Percentiles rank a stretch among this genome's conserved stretches.
phyloP scores from a whole-genome alignment of 2,329 filamentous ascomycete species.

The Harringtonia aguacate region DNA sequence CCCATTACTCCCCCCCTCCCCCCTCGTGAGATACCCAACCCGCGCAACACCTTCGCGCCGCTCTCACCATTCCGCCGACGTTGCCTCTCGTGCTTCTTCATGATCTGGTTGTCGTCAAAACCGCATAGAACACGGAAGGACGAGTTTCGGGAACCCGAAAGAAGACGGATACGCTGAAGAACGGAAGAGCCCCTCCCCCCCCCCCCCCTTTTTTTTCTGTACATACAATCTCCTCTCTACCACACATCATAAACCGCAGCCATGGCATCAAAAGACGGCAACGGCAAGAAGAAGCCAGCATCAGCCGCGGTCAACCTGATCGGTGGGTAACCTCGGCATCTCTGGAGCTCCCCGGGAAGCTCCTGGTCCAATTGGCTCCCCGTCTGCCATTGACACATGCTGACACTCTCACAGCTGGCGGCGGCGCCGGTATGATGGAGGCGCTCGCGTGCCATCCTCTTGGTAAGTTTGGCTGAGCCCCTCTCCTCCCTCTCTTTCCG shows the following conservation, averaged over 20 bases:
- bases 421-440: conserved; percentile 98
- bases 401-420: conserved; percentile 55
- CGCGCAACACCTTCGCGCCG: no score
- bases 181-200: background rate
- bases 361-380: no score
- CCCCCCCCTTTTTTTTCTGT: background rate
- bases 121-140: conserved; percentile 14
- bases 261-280: conserved; percentile 31
- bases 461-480: conserved; percentile 39
- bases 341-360: background rate
- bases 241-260: background rate
- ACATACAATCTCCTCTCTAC: background rate
- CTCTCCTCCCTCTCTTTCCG: no score
- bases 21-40: no score
- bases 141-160: conserved; percentile 11
- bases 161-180: background rate
- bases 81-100: conserved; percentile 4
- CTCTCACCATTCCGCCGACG: background rate
- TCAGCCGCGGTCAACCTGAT: conserved; percentile 86
- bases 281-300: conserved; percentile 57
- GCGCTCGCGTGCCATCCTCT: conserved; percentile 91
- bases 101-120: conserved; percentile 12
- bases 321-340: conserved; percentile 40
- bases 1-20: no score
- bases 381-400: background rate